These are phyloP conservation scores for Marchantia polymorpha DNA, from an alignment of 225 moss, liverwort and hornwort species.

Conservation along the genomic window DNA sequence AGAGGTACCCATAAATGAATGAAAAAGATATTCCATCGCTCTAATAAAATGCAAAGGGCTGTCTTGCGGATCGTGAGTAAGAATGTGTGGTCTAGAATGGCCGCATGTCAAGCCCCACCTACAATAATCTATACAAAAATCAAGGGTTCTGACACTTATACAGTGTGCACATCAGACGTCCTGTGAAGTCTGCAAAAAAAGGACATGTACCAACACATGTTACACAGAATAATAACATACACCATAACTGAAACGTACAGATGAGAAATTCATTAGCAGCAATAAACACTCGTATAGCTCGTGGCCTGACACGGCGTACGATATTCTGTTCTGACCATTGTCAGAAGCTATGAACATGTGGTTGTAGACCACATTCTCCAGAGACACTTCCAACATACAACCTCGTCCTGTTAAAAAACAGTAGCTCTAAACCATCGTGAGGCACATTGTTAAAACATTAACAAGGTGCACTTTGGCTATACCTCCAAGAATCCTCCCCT, in stretches of 20 bases:
- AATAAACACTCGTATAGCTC: background rate
- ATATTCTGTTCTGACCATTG: background rate
- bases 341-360: background rate
- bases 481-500: background rate
- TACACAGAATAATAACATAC: background rate
- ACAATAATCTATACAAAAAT: constrained; percentile 52
- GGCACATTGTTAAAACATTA: background rate
- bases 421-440: background rate
- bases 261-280: background rate
- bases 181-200: constrained; percentile 31
- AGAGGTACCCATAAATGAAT: constrained; percentile 30
- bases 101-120: constrained; percentile 29
- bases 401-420: background rate
- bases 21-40: constrained; percentile 23
- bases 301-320: background rate
- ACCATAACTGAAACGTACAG: background rate
- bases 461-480: background rate
- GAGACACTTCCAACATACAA: background rate
- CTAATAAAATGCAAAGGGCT: constrained; percentile 27
- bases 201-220: background rate
- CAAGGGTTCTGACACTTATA: constrained; percentile 19
- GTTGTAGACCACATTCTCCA: background rate
- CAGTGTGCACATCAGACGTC: constrained; percentile 14
- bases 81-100: constrained; percentile 25
- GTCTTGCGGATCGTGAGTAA: constrained; percentile 16